Conservation (phyloP, 208 protist genomes). For the Blastocrithidia nonstop region DNA sequence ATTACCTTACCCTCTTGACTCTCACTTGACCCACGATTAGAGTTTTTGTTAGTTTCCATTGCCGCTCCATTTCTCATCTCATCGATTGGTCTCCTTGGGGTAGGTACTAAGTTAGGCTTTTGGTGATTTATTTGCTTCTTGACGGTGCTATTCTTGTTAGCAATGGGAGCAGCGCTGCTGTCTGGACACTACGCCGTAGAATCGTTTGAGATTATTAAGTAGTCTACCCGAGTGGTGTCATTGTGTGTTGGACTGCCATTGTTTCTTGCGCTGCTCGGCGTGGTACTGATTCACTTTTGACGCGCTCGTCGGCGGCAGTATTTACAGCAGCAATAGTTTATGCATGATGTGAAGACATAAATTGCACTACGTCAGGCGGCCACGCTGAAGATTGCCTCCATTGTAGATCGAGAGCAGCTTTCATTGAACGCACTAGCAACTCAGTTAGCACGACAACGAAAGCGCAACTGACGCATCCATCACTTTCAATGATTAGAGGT, state of each 20-base stretch:
- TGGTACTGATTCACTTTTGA: constrained; percentile 9
- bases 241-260: constrained; percentile 12
- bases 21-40: constrained; percentile 37
- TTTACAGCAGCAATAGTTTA: constrained; percentile 8
- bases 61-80: constrained; percentile 23
- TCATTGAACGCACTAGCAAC: constrained; percentile 25
- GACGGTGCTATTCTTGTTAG: constrained; percentile 20
- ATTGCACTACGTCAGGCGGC: constrained; percentile 6
- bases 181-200: neutral
- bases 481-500: constrained; percentile 9
- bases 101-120: constrained; percentile 23
- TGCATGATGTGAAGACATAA: constrained; percentile 6
- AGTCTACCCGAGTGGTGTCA: constrained; percentile 6
- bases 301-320: constrained; percentile 4
- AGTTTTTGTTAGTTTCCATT: constrained; percentile 27
- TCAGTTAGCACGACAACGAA: constrained; percentile 9
- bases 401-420: constrained; percentile 24
- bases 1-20: constrained; percentile 34
- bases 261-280: constrained; percentile 10
- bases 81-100: constrained; percentile 24
- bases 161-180: constrained; percentile 34
- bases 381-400: constrained; percentile 15
- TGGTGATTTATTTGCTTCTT: constrained; percentile 21
- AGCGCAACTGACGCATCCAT: constrained; percentile 6
- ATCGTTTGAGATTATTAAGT: constrained; percentile 1